These are phyloP conservation scores for Nymphaea colorata DNA, from an alignment of 164 flowering plant genomes.

Conservation along the genomic window DNA sequence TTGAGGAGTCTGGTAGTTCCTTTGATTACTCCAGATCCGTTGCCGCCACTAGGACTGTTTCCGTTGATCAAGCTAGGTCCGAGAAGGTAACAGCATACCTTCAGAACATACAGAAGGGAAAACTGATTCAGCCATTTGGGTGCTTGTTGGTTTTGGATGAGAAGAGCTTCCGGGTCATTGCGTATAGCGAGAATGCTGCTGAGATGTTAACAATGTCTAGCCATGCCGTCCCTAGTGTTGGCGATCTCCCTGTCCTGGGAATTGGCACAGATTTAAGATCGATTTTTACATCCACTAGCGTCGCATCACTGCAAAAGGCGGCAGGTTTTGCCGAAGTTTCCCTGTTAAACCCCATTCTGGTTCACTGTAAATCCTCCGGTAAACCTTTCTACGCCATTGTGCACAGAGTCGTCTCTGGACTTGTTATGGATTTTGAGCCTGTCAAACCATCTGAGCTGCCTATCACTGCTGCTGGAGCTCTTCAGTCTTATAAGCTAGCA, in stretches of 20 bases:
- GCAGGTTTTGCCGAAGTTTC: slow-evolving; percentile 64
- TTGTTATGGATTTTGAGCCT: slow-evolving; percentile 77
- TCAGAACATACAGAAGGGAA: slow-evolving; percentile 77
- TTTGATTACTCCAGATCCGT: slow-evolving; percentile 82
- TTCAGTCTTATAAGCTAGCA: slow-evolving; percentile 84
- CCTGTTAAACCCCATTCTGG: slow-evolving; percentile 68
- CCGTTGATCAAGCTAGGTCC: slow-evolving; percentile 35
- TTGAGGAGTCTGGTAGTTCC: slow-evolving; percentile 73
- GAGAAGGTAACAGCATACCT: slow-evolving; percentile 74
- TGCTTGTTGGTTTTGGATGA: slow-evolving; percentile 80
- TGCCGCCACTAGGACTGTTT: slow-evolving; percentile 17
- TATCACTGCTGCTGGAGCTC: slow-evolving; percentile 87
- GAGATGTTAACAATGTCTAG: slow-evolving; percentile 81
- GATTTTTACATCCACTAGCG: slow-evolving; percentile 69
- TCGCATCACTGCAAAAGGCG: slow-evolving; percentile 68
- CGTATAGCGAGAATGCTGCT: slow-evolving; percentile 83
- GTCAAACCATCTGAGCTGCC: slow-evolving; percentile 82
- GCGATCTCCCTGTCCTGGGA: slow-evolving; percentile 62
- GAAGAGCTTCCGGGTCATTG: slow-evolving; percentile 60
- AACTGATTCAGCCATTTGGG: slow-evolving; percentile 70
- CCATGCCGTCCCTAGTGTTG: slow-evolving; percentile 85
- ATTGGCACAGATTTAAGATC: slow-evolving; percentile 66
- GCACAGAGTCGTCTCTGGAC: slow-evolving; percentile 67
- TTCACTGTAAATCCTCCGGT: slow-evolving; percentile 81
- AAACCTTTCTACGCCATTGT: slow-evolving; percentile 79